Evolutionary conservation across 2,329 filamentous ascomycete genomes (phyloP).

Genomic region (Chaetomiaceae sp.): DNA sequence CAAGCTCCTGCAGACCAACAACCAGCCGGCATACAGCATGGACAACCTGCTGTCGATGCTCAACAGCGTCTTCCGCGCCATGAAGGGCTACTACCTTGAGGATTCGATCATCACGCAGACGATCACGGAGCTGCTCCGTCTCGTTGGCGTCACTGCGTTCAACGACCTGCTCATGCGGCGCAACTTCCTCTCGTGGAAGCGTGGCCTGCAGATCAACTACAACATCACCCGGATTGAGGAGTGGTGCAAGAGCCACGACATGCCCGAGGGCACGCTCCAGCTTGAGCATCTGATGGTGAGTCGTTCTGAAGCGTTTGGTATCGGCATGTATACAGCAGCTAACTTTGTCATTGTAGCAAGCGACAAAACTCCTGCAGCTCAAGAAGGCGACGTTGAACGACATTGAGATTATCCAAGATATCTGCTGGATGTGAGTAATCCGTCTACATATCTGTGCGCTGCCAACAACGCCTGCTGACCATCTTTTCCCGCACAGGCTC

Average conservation of each 20-base stretch:
- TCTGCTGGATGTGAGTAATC: slow-evolving; percentile 92
- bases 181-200: slow-evolving; percentile 99
- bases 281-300: slow-evolving; percentile 94
- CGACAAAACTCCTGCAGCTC: slow-evolving; percentile 93
- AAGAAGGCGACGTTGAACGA: slow-evolving; percentile 99
- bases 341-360: slow-evolving; percentile 58
- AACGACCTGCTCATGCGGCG: slow-evolving; percentile 96
- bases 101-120: slow-evolving; percentile 95
- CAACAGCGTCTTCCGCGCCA: slow-evolving; percentile 96
- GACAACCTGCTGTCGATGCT: slow-evolving; percentile 92
- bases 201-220: slow-evolving; percentile 98
- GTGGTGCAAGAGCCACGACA: slow-evolving; percentile 99
- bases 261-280: slow-evolving; percentile 96
- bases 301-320: slow-evolving; percentile 1
- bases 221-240: slow-evolving; percentile 99
- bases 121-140: slow-evolving; percentile 82
- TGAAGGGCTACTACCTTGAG: slow-evolving; percentile 98
- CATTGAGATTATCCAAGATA: slow-evolving; percentile 99
- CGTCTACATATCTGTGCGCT: background rate
- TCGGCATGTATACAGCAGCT: slow-evolving; percentile 20
- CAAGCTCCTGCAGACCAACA: slow-evolving; percentile 89
- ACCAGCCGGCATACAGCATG: slow-evolving; percentile 96
- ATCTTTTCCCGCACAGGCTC: slow-evolving; percentile 52
- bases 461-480: background rate
- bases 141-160: slow-evolving; percentile 96